These are phyloP conservation scores for Blastomyces parvus DNA, from an alignment of 2,329 filamentous ascomycete genomes.

Conservation along the genomic window DNA sequence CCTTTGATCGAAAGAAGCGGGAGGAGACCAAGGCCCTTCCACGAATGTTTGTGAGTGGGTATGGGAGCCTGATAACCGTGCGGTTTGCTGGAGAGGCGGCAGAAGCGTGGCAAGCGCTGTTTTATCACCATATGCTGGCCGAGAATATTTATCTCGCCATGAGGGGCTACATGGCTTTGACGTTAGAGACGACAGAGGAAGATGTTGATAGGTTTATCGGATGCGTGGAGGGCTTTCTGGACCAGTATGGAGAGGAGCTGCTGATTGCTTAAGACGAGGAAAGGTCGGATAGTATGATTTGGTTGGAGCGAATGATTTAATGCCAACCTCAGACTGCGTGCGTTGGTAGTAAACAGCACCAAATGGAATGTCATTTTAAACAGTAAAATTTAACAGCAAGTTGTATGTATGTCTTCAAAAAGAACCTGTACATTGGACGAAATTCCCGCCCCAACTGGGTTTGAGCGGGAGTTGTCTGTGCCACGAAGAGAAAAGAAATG, in stretches of 20 bases:
- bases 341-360: not conserved
- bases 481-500: not conserved
- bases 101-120: constrained; percentile 19
- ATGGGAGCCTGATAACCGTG: constrained; percentile 25
- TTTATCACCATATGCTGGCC: constrained; percentile 24
- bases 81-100: constrained; percentile 20
- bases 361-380: not conserved
- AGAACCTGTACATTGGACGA: not conserved
- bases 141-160: constrained; percentile 23
- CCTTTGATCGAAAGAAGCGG: constrained; percentile 2
- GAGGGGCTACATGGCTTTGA: constrained; percentile 26
- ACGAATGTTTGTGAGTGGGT: constrained; percentile 24
- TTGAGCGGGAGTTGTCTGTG: not conserved
- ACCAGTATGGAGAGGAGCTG: constrained; percentile 2
- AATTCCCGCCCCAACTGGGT: not conserved
- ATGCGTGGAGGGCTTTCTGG: constrained; percentile 4
- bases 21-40: constrained; percentile 12
- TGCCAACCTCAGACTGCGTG: not conserved
- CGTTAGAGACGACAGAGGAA: constrained; percentile 19
- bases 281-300: not conserved
- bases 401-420: not conserved
- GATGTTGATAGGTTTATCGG: constrained; percentile 5
- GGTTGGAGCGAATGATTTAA: not conserved
- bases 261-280: not conserved
- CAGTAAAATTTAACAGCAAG: not conserved